Evolutionary conservation across 2,329 filamentous ascomycete species (phyloP), one percentile per base, ranked within the genome.

Genomic region (Nothophoma quercina): DNA sequence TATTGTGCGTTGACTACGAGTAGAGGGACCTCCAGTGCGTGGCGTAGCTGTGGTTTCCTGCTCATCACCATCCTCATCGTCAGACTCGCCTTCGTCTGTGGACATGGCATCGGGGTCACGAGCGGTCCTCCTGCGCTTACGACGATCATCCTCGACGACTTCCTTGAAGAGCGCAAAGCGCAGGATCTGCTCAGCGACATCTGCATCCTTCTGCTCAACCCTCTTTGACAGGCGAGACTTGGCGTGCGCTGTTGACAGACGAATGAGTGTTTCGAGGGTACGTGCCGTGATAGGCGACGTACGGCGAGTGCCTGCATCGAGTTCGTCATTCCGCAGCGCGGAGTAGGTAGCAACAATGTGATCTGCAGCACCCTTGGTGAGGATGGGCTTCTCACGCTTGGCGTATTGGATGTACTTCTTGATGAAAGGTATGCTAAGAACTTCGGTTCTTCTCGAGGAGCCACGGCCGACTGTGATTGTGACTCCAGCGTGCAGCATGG

Each of bases 351-450:
- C 85, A 29, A 93, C 88, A 68, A 99, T 96, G 59, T 96, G 90
- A 64, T 97, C 91, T 9, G 92, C 91, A 5, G 95, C 93, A 35
- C 91, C 91, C 70, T 95, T 91, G 0, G 93, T 96, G 56, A 99
- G 80, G 32, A 96, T 81, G 0, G 95, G 95, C 83, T 92, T 96
- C 70, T 95, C 83, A 28, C 85, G 89, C 79, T 99, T 99, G 60
- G 95, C 92, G 74, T 99, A 99, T 72, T 99, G 95, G 36, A 99
- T 96, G 75, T 97, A 99, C 78, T 99, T 99, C 80, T 99, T 99
- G 81, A 99, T 92, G 77, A 99, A 99, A 0, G 93, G 90, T 55
- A 99, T 97, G 77, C 90, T 96, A 46, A 99, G 81, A 12, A 99
- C 90, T 73, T 97, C 92, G 5, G 90, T 85, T 60, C 89, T 88